A percentile compares a stretch with the other conserved stretches of the same genome.
Evolutionary conservation across 768 basidiomycete genomes (phyloP).

Genomic region (Panaeolus cyanescens): DNA sequence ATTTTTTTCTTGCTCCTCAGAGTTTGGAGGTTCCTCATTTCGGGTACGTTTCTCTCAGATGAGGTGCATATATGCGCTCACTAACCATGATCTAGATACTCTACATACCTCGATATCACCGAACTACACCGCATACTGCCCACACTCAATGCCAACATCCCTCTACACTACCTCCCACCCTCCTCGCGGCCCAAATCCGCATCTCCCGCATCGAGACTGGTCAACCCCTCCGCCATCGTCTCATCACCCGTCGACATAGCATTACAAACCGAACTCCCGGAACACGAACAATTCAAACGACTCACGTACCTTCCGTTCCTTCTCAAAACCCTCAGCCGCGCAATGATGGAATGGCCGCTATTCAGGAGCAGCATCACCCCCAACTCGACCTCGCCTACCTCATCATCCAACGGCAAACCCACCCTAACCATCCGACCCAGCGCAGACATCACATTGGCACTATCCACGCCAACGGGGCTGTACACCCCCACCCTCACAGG

Average conservation of each 20-base stretch:
- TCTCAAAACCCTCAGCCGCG: conserved; percentile 76
- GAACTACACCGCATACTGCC: conserved; percentile 64
- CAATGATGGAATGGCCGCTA: conserved; percentile 85
- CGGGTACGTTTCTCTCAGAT: conserved; percentile 52
- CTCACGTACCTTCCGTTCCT: conserved; percentile 85
- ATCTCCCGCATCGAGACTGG: conserved; percentile 17
- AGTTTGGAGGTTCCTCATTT: conserved; percentile 88
- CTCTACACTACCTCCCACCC: conserved; percentile 46
- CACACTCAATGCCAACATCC: conserved; percentile 68
- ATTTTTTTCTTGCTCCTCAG: conserved; percentile 39
- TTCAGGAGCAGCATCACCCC: conserved; percentile 76
- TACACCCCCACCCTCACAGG: conserved; percentile 74
- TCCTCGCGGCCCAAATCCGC: conserved; percentile 17
- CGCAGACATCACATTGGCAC: conserved; percentile 74
- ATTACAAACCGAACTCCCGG: conserved; percentile 32
- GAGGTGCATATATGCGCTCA: too few species aligned
- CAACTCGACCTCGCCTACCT: conserved; percentile 9
- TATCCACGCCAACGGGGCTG: conserved; percentile 81
- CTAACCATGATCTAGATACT: conserved; percentile 63
- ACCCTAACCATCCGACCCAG: conserved; percentile 71
- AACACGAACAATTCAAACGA: conserved; percentile 57
- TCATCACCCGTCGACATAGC: conserved; percentile 39
- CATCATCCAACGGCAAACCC: conserved; percentile 46
- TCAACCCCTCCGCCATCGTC: conserved; percentile 41
- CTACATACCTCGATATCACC: conserved; percentile 76